These are phyloP conservation scores for Bisporella sp. DNA, from an alignment of 2,329 filamentous ascomycete species.

Conservation along the genomic window DNA sequence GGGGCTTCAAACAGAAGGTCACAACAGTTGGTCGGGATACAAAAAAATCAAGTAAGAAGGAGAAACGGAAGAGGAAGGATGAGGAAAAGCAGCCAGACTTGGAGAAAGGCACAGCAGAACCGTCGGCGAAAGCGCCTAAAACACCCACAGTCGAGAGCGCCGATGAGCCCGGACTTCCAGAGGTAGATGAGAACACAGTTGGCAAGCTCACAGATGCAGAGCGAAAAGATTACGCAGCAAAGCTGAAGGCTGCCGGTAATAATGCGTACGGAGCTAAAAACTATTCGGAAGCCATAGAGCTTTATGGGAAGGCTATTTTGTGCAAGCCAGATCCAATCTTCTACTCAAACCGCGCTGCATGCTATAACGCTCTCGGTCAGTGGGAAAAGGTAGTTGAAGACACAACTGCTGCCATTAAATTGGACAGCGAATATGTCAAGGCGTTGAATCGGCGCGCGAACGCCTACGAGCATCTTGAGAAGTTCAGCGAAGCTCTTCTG, in stretches of 20 bases:
- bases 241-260: constrained; percentile 93
- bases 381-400: constrained; percentile 98
- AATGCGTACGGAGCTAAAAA: constrained; percentile 93
- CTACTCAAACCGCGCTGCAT: constrained; percentile 97
- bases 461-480: constrained; percentile 88
- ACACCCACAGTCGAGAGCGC: constrained; percentile 47
- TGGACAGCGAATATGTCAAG: constrained; percentile 96
- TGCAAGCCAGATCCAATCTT: constrained; percentile 98
- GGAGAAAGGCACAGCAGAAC: constrained; percentile 46
- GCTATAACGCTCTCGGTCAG: constrained; percentile 86
- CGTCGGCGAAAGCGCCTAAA: constrained; percentile 37
- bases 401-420: constrained; percentile 86
- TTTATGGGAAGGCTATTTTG: constrained; percentile 92
- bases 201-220: constrained; percentile 49
- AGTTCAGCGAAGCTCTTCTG: constrained; percentile 88
- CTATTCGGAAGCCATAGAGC: constrained; percentile 85
- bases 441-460: constrained; percentile 93
- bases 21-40: constrained; percentile 30
- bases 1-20: constrained; percentile 16
- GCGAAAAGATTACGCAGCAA: constrained; percentile 78
- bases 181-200: constrained; percentile 54
- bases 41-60: constrained; percentile 82
- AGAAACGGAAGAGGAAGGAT: constrained; percentile 82
- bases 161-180: constrained; percentile 62
- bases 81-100: constrained; percentile 65